A percentile compares a stretch with the other conserved stretches of the same genome.
phyloP scores from a whole-genome alignment of 2,329 filamentous ascomycete genomes.

The Triangularia verruculosa region DNA sequence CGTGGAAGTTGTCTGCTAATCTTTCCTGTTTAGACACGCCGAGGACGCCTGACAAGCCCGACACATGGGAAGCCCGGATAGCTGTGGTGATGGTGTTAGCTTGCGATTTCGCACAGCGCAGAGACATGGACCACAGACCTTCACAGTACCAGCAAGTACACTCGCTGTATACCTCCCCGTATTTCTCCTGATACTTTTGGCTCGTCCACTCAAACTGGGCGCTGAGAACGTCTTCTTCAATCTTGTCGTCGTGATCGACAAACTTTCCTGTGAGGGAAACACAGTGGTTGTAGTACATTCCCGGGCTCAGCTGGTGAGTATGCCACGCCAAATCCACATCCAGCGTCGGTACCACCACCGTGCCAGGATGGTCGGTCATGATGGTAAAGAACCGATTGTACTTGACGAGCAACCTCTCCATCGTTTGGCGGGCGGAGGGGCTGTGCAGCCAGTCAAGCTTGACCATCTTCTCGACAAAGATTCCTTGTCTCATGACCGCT shows the following conservation, averaged over 20 bases:
- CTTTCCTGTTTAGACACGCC: conserved; percentile 46
- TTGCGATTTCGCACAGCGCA: not conserved
- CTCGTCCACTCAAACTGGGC: conserved; percentile 70
- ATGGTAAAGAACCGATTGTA: conserved; percentile 63
- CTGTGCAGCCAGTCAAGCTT: conserved; percentile 74
- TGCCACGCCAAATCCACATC: conserved; percentile 79
- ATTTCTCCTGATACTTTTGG: conserved; percentile 64
- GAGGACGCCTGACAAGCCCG: conserved; percentile 44
- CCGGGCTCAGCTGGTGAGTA: conserved; percentile 70
- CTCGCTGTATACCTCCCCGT: conserved; percentile 66
- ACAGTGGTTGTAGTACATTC: conserved; percentile 60
- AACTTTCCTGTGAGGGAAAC: conserved; percentile 50
- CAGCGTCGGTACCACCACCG: conserved; percentile 64
- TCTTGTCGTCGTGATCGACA: conserved; percentile 82
- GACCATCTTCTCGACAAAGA: conserved; percentile 71
- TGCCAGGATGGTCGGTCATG: conserved; percentile 46
- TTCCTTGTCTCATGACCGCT: conserved; percentile 63
- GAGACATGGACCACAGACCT: conserved; percentile 32
- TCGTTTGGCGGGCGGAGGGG: conserved; percentile 60
- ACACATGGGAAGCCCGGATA: conserved; percentile 56
- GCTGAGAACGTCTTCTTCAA: conserved; percentile 64
- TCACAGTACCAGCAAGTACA: conserved; percentile 88
- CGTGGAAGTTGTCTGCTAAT: conserved; percentile 45
- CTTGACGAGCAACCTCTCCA: conserved; percentile 61
- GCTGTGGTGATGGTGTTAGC: conserved; percentile 30